Percentiles rank a stretch among this genome's conserved stretches.
These are phyloP conservation scores for Litsea cubeba DNA, from an alignment of 164 flowering plant genomes.

Conservation along the genomic window DNA sequence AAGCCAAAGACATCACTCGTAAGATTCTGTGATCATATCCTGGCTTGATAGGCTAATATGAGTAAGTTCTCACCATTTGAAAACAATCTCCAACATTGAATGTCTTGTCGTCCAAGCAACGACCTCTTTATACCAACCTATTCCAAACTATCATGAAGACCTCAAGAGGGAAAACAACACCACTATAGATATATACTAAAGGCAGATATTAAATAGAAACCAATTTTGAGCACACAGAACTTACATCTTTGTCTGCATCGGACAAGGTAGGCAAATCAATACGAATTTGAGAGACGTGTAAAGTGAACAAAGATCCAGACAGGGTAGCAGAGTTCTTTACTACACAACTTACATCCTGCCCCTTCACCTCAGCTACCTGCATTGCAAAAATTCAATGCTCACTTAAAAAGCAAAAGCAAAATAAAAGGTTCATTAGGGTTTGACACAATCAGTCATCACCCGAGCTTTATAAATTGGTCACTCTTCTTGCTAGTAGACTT, in stretches of 20 bases:
- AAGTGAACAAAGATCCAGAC: slow-evolving; percentile 69
- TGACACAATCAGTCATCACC: slow-evolving; percentile 4
- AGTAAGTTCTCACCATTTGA: too few species aligned
- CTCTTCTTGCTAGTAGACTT: not conserved
- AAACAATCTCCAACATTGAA: too few species aligned
- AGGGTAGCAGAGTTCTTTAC: slow-evolving; percentile 75
- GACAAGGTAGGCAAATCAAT: slow-evolving; percentile 78
- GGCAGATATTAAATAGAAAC: slow-evolving; percentile 2
- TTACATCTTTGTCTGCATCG: slow-evolving; percentile 78
- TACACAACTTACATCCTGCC: slow-evolving; percentile 67
- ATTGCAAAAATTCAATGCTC: not conserved
- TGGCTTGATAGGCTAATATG: too few species aligned
- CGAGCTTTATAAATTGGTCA: not conserved
- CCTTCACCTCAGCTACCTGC: slow-evolving; percentile 72
- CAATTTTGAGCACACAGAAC: slow-evolving; percentile 5
- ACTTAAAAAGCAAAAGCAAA: slow-evolving; percentile 4
- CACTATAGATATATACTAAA: not conserved
- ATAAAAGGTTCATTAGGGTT: not conserved
- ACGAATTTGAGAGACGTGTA: slow-evolving; percentile 73
- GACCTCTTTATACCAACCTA: not conserved
- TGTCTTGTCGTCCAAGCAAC: not conserved
- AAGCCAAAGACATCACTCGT: too few species aligned
- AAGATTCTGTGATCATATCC: too few species aligned
- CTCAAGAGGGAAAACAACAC: not conserved
- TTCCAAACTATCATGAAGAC: not conserved